Percentiles rank a stretch among this genome's conserved stretches.
These are phyloP conservation scores for Aspergillus sparsus DNA, from an alignment of 495 filamentous ascomycete genomes.

Conservation along the genomic window DNA sequence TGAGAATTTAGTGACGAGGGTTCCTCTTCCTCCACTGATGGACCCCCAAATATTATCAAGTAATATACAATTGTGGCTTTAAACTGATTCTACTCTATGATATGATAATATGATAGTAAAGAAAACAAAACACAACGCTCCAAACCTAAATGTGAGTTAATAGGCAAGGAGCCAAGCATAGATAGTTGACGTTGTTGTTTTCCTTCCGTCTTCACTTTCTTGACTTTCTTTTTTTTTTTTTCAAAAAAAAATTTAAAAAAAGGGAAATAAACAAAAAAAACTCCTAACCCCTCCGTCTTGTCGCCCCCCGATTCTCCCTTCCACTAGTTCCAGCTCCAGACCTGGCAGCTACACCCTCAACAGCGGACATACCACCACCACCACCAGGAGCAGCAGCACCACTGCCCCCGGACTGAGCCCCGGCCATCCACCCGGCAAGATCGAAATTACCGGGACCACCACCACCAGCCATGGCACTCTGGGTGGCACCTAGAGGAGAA, in stretches of 20 bases:
- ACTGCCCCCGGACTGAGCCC: conserved; percentile 30
- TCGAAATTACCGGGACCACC: conserved; percentile 68
- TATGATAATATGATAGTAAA: too few relatives aligned
- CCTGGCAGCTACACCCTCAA: conserved; percentile 24
- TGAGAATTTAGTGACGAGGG: too few relatives aligned
- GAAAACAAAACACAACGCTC: too few relatives aligned
- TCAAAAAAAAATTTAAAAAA: background rate
- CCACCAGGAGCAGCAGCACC: too few relatives aligned
- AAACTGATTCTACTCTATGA: too few relatives aligned
- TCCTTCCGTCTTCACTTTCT: too few relatives aligned
- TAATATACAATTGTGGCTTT: too few relatives aligned
- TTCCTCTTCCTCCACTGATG: too few relatives aligned
- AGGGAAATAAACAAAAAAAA: background rate
- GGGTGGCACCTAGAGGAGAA: conserved; percentile 56
- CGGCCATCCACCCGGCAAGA: conserved; percentile 80
- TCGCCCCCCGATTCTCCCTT: conserved; percentile 38
- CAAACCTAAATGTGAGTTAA: too few relatives aligned
- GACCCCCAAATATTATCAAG: too few relatives aligned
- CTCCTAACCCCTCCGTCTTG: conserved; percentile 31
- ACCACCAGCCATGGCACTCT: conserved; percentile 41
- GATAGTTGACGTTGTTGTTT: too few relatives aligned
- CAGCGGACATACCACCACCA: conserved; percentile 24
- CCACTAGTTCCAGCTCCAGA: conserved; percentile 36
- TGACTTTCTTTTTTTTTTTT: background rate
- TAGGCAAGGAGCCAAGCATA: too few relatives aligned